Evolutionary conservation across 2,329 filamentous ascomycete genomes (phyloP), one percentile per base, ranked within the genome.

Genomic region (Didymella exigua): DNA sequence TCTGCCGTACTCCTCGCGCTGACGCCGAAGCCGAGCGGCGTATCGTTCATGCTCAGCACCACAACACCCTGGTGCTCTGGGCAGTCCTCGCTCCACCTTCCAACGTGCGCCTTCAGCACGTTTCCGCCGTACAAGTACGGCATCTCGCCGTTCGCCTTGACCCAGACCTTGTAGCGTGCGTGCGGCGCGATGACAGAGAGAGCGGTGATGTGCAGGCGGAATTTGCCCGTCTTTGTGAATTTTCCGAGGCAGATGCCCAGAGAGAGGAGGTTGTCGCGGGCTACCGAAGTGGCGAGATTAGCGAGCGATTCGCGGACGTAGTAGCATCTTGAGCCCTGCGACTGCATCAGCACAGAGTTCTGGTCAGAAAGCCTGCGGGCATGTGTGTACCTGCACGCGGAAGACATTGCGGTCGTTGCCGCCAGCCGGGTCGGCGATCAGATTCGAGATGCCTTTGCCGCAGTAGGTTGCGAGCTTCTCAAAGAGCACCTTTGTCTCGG

Each of bases 191-290:
- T 89, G 60, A 97, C 85, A 60, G 92, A 89, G 54, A 99, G 82
- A n/a, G 85, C 90, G 1, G 93, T 98, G 72, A 98, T 90, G 79
- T 97, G 93, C 50, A 99, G 82, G 48, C 93, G 83, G 80, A 99
- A 98, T 77, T 98, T 97, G 60, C 92, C 91, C 4, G 92, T 90
- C 82, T 97, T 98, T 59, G 93, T 97, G 80, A 97, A 96, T 75
- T 97, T 96, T 70, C 92, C 92, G 11, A 98, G 79, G 73, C 93
- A 97, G 21, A 89, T 93, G 23, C 93, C 93, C n/a, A 96, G 80
- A 0, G 89, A 93, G 46, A 97, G 84, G 1, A 98, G 84, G 72
- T 88, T 89, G 64, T 90, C 88, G 66, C 92, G 87, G 31, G 89
- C 84, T 61, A 98, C 86, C 19, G 89, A 92, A 4, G 90, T 96